Base-by-base conservation (phyloP, 345 rosid genomes). In the Arabidopsis suecica region DNA sequence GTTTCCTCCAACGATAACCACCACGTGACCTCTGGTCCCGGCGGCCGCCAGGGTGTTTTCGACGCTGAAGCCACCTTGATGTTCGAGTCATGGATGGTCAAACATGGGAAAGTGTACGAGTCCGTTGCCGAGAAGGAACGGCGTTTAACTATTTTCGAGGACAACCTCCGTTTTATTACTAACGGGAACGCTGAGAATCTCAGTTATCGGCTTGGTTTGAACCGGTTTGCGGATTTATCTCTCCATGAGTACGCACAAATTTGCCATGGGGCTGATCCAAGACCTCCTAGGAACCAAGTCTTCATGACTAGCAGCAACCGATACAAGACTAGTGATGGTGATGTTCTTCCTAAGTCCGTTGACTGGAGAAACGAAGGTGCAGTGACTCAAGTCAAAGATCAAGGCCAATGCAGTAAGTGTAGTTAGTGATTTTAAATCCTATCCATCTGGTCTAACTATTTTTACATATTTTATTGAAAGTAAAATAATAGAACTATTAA, bases 311-410 rank as follows among this genome's bases (percentile, higher is more conserved):
- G 38, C 22, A 74, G 82, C 37, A 22, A 82, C 16, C 69, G 84
- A 41, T 87, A 77, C 75, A 59, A 38, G 56, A 45, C 56, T 69
- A 51, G 68, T 73, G 81, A 54, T 72, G 83, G 82, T 4, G 72
- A 58, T 51, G 82, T 78, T 47, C 72, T 86, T 75, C 97, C 93
- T 25, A 77, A 83, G 76, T 82, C 93, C 0, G 82, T 90, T 5
- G 98, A 90, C 58, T 93, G 98, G 98, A 90, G 98, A 65, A 82
- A 79, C 73, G 84, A 88, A 75, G 91, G 96, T 3, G 95, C 89
- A 9, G 91, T 90, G 13, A 78, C 93, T 42, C 67, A 84, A 1
- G 82, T 93, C 59, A 93, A 93, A 83, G 87, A 89, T 83, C 98
- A 89, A 80, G 97, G 97, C 57, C 79, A 82, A 3, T 90, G 97